These are phyloP conservation scores for Corynespora cassiicola DNA, from an alignment of 2,329 filamentous ascomycete species.

Conservation along the genomic window DNA sequence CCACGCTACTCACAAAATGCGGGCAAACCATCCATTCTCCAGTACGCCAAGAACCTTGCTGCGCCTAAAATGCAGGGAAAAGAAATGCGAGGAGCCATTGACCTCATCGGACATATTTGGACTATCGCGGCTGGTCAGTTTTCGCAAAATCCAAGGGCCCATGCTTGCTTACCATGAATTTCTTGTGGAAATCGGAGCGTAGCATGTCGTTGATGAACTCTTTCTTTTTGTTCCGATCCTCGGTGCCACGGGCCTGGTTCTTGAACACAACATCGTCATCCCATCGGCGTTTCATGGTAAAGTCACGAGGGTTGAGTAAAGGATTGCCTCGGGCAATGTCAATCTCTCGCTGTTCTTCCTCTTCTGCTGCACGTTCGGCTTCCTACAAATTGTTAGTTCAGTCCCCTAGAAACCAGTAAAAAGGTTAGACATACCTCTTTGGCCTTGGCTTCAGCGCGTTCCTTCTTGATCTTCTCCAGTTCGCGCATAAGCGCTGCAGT, in stretches of 20 bases:
- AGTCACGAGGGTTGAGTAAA: constrained; percentile 84
- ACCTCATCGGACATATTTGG: constrained; percentile 46
- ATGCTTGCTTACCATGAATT: constrained; percentile 76
- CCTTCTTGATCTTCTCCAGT: constrained; percentile 89
- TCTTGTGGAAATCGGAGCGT: constrained; percentile 95
- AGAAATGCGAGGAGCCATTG: constrained; percentile 9
- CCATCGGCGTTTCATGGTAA: constrained; percentile 91
- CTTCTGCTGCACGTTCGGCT: constrained; percentile 77
- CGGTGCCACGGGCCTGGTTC: constrained; percentile 94
- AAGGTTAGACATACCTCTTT: constrained; percentile 64
- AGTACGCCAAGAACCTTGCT: constrained; percentile 22
- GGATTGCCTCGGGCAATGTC: constrained; percentile 95
- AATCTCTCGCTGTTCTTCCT: constrained; percentile 82
- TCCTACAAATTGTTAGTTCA: constrained; percentile 58
- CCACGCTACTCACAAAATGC: constrained; percentile 20
- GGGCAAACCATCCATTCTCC: constrained; percentile 14
- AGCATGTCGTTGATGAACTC: constrained; percentile 97
- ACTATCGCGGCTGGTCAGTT: constrained; percentile 28
- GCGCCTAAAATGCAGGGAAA: constrained; percentile 30
- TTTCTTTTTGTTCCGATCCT: constrained; percentile 89
- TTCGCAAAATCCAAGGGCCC: constrained; percentile 7
- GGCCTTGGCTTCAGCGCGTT: constrained; percentile 81
- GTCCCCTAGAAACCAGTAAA: not conserved
- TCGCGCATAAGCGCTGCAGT: constrained; percentile 90
- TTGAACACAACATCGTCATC: constrained; percentile 99